Evolutionary conservation across 352 stramenopile species (phyloP), one percentile per base, ranked within the genome.

Genomic region (Phytophthora citrophthora): DNA sequence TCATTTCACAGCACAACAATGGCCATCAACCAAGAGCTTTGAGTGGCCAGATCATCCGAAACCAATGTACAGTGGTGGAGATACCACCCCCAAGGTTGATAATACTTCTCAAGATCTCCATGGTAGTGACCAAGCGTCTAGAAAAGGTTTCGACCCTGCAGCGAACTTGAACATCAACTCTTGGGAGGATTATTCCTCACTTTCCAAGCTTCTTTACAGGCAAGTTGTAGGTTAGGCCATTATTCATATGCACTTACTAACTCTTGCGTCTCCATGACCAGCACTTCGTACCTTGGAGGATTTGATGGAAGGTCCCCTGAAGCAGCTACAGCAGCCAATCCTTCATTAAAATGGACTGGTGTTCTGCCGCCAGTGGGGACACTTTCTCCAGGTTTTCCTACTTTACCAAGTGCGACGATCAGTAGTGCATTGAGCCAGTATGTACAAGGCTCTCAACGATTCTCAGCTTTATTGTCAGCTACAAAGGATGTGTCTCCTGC

Each of bases 121-220:
- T 12, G 29, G 29, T 4, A 34, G 29, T 34, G 29, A 3, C 0
- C 29, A 34, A 34, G 29, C 29, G 29, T 34, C 29, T 34, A 3
- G 29, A 13, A 34, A 34, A 34, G 9, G 29, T 13, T 34, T 34
- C 3, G 29, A 34, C 9, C 29, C 29, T 11, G 57, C 64, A 27
- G 74, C 77, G 38, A 84, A 71, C 40, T 52, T 83, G 48, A 85
- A 84, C 23, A 50, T 90, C 13, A 73, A 62, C 20, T 77, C 74
- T 1, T 91, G 83, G 83, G 81, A 91, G 56, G 79, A 79, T n/a
- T 92, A 89, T 48, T 87, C 83, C n/a, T 80, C 73, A 18, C 32
- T 92, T 45, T 92, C 83, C 9, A 88, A 81, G 60, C 68, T 90
- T 52, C 84, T 92, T 66, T 84, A 89, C 67, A 91, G 78, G 82